A percentile compares a stretch with the other conserved stretches of the same genome.
phyloP scores from a whole-genome alignment of 345 rosid species.

The Limnanthes douglasii region DNA sequence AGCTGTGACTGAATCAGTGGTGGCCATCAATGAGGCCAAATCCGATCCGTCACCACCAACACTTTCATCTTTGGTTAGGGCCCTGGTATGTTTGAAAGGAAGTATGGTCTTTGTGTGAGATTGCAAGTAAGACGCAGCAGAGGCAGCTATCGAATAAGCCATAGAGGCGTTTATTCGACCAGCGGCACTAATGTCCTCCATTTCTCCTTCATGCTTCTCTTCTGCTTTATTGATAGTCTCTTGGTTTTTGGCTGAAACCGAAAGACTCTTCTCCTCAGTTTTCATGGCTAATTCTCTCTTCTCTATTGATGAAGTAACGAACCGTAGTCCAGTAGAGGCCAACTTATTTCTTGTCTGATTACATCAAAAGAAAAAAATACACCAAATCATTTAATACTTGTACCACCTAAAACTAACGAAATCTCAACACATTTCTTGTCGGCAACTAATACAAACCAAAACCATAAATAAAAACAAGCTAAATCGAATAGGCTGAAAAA shows the following conservation, averaged over 20 bases:
- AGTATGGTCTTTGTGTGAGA: constrained; percentile 46
- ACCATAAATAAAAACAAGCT: not conserved
- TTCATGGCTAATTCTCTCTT: constrained; percentile 35
- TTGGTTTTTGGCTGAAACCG: constrained; percentile 20
- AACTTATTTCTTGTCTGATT: constrained; percentile 52
- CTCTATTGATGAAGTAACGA: constrained; percentile 69
- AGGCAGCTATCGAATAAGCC: constrained; percentile 62
- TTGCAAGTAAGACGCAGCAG: constrained; percentile 75
- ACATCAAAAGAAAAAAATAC: not conserved
- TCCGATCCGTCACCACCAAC: constrained; percentile 14
- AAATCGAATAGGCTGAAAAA: not conserved
- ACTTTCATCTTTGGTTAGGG: constrained; percentile 4
- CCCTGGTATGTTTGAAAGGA: constrained; percentile 28
- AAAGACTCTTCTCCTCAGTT: constrained; percentile 17
- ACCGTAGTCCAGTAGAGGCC: constrained; percentile 36
- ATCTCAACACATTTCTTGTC: no score
- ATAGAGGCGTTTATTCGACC: constrained; percentile 38
- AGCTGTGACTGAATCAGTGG: constrained; percentile 78
- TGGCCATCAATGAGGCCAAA: constrained; percentile 47
- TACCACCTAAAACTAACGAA: no score
- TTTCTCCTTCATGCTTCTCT: constrained; percentile 3
- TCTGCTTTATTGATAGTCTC: constrained; percentile 15
- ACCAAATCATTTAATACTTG: no score
- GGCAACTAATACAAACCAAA: not conserved
- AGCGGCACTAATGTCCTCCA: constrained; percentile 23